Evolutionary conservation across 2,329 filamentous ascomycete genomes (phyloP).

Genomic region (Nothomitra cinnamomea): DNA sequence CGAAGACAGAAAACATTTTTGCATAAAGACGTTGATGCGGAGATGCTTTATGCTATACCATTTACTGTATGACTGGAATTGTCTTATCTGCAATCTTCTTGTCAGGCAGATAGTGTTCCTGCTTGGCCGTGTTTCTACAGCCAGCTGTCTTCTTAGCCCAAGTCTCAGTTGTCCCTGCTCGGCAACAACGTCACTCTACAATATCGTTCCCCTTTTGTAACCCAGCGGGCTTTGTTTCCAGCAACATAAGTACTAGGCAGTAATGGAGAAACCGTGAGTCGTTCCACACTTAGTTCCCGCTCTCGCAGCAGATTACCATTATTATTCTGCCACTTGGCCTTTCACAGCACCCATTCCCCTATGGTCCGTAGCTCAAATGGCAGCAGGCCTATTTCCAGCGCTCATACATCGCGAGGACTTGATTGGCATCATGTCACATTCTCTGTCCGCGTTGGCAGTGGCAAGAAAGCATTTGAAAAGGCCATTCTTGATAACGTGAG

Average conservation of each 20-base stretch:
- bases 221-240: background rate
- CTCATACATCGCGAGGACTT: background rate
- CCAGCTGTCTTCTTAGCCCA: background rate
- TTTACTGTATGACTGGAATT: no score
- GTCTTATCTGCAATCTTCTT: background rate
- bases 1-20: background rate
- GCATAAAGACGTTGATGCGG: background rate
- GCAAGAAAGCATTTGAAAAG: background rate
- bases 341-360: background rate
- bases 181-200: background rate
- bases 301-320: no score
- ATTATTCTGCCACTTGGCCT: background rate
- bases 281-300: background rate
- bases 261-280: background rate
- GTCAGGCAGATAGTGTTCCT: background rate
- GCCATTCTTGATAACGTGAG: slow-evolving; percentile 36
- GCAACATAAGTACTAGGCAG: background rate
- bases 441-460: background rate
- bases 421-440: background rate
- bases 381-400: background rate
- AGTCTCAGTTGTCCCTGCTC: background rate
- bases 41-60: background rate
- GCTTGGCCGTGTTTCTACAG: background rate
- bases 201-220: background rate
- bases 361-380: background rate